Percentiles rank a stretch among this genome's conserved stretches.
Evolutionary conservation across 2,329 filamentous ascomycete genomes (phyloP).

Genomic region (Colletotrichum chrysophilum): DNA sequence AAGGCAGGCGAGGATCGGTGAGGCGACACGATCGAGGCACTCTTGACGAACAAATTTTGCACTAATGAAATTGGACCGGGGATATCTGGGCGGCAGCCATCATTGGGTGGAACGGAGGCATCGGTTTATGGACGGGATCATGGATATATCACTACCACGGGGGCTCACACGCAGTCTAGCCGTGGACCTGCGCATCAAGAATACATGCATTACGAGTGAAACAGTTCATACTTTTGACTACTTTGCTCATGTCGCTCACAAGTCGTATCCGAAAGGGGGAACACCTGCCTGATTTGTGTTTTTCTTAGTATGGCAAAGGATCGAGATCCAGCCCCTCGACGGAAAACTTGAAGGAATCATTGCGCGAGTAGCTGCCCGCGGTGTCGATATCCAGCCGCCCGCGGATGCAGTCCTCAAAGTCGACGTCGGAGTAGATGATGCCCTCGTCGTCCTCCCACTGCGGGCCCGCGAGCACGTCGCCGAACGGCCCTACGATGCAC

Average conservation of each 20-base stretch:
- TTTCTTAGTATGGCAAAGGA: constrained; percentile 56
- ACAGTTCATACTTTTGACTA: not conserved
- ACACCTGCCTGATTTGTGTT: too few species aligned
- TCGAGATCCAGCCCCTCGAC: constrained; percentile 64
- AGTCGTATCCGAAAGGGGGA: not conserved
- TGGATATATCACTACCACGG: constrained; percentile 8
- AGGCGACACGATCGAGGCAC: not conserved
- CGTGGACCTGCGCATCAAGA: not conserved
- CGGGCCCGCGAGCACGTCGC: constrained; percentile 80
- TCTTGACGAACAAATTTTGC: constrained; percentile 4
- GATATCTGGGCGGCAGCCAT: not conserved
- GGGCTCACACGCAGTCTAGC: not conserved
- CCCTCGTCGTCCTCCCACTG: constrained; percentile 80
- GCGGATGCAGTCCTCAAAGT: constrained; percentile 86
- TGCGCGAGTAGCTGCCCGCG: constrained; percentile 81
- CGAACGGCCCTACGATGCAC: constrained; percentile 79
- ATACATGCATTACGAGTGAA: constrained; percentile 15
- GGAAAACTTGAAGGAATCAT: constrained; percentile 66
- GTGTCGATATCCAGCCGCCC: constrained; percentile 85
- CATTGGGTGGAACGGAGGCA: not conserved
- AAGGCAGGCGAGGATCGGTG: constrained; percentile 30
- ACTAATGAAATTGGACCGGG: not conserved
- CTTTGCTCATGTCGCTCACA: not conserved
- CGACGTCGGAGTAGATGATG: constrained; percentile 74
- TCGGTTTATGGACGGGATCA: not conserved